Percentiles rank a stretch among this genome's conserved stretches.
Evolutionary conservation across 257 asterid genomes (phyloP).

Genomic region (Solanum okadae): DNA sequence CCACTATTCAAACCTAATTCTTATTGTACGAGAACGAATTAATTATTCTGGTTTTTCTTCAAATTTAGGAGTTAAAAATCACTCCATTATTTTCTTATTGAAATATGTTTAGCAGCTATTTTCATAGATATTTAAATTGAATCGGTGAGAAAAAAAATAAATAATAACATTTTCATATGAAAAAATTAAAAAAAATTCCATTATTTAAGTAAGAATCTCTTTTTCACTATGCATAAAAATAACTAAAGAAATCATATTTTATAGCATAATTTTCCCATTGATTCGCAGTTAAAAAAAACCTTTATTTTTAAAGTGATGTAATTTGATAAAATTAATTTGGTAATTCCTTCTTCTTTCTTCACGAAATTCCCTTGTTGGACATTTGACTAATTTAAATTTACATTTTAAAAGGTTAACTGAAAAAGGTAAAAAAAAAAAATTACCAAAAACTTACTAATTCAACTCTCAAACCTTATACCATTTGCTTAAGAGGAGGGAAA

Average conservation of each 20-base stretch:
- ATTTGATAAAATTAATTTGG: neutral
- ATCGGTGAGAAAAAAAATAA: neutral
- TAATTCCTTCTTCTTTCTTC: neutral
- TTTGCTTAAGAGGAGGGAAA: neutral
- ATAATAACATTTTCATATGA: neutral
- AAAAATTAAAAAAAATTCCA: neutral
- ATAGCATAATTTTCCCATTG: neutral
- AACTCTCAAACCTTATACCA: neutral
- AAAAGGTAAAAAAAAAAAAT: neutral
- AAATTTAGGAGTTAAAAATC: neutral
- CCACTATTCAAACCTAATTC: neutral
- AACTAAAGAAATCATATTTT: neutral
- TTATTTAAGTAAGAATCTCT: neutral
- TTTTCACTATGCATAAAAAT: neutral
- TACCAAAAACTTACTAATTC: neutral
- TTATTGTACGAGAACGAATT: neutral
- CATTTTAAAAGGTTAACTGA: neutral
- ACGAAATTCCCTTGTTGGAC: neutral
- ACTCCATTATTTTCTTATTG: neutral
- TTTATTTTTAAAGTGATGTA: neutral
- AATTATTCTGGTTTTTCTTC: neutral
- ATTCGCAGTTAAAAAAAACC: accelerated
- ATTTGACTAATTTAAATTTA: neutral
- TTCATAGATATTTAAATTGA: neutral
- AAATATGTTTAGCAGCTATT: neutral